Percentiles rank a stretch among this genome's conserved stretches.
phyloP scores from a whole-genome alignment of 116 monocot genomes.

The Trichopus zeylanicus region DNA sequence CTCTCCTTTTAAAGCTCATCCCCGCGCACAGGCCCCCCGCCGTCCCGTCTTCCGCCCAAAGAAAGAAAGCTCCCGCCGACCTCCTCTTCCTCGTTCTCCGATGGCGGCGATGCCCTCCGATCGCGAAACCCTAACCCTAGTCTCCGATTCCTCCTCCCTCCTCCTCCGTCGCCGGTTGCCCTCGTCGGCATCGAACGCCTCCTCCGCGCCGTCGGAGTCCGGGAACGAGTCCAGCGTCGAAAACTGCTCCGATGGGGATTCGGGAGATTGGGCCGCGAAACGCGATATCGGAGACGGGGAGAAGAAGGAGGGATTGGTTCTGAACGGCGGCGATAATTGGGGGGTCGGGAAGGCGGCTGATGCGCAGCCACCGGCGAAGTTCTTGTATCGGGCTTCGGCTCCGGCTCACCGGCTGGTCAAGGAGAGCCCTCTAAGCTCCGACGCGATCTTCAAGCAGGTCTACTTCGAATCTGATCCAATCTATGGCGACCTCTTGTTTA shows the following conservation, averaged over 20 bases:
- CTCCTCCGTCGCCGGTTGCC: background rate
- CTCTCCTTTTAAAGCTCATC: no score
- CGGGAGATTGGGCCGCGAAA: background rate
- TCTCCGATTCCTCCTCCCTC: background rate
- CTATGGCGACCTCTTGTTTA: no score
- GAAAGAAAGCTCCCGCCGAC: background rate
- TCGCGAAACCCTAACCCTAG: conserved; percentile 15
- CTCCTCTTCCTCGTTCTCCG: background rate
- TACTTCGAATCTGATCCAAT: no score
- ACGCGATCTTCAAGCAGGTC: conserved; percentile 90
- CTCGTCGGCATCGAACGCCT: background rate
- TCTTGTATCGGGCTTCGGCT: conserved; percentile 52
- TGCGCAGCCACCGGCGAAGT: conserved; percentile 1
- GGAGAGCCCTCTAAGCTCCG: conserved; percentile 94
- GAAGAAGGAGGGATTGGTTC: conserved; percentile 7
- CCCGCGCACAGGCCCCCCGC: no score
- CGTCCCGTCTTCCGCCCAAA: no score
- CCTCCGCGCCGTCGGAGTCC: no score
- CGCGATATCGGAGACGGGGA: background rate
- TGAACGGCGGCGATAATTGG: conserved; percentile 1
- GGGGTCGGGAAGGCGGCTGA: conserved; percentile 3
- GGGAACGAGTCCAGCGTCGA: conserved; percentile 9
- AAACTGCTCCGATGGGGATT: conserved; percentile 16
- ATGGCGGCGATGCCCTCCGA: conserved; percentile 24
- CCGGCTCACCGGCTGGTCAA: conserved; percentile 81